phyloP scores from a whole-genome alignment of 257 asterid species.

The Petrea volubilis region DNA sequence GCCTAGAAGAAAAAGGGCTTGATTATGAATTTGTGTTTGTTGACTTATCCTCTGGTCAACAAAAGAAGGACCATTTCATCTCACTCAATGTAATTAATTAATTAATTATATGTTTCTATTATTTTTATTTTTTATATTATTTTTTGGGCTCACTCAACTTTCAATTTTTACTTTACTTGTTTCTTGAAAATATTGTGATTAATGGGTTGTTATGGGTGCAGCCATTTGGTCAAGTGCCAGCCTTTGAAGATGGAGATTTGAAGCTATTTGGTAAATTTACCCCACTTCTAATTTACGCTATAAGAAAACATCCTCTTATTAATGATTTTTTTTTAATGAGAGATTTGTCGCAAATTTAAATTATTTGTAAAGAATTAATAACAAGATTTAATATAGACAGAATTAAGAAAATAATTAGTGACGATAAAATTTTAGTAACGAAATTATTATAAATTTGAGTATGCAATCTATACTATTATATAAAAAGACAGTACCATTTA shows the following conservation, averaged over 20 bases:
- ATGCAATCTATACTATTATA: no score
- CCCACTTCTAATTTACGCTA: no score
- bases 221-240: constrained; percentile 33
- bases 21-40: constrained; percentile 19
- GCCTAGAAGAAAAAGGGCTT: constrained; percentile 24
- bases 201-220: not conserved
- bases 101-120: not conserved
- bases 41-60: constrained; percentile 17
- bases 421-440: no score
- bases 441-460: no score
- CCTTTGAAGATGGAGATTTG: constrained; percentile 29
- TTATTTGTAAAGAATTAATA: no score
- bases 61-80: constrained; percentile 20
- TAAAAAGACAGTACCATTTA: no score
- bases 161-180: not conserved
- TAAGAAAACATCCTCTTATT: no score
- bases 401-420: no score
- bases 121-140: not conserved
- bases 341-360: no score
- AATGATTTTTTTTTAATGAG: no score
- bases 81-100: constrained; percentile 6
- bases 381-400: no score
- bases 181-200: not conserved
- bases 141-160: not conserved
- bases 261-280: constrained; percentile 22